A percentile compares a stretch with the other conserved stretches of the same genome.
phyloP scores from a whole-genome alignment of 371 early-diverging fungal genomes.

The Haplosporangium sp. region DNA sequence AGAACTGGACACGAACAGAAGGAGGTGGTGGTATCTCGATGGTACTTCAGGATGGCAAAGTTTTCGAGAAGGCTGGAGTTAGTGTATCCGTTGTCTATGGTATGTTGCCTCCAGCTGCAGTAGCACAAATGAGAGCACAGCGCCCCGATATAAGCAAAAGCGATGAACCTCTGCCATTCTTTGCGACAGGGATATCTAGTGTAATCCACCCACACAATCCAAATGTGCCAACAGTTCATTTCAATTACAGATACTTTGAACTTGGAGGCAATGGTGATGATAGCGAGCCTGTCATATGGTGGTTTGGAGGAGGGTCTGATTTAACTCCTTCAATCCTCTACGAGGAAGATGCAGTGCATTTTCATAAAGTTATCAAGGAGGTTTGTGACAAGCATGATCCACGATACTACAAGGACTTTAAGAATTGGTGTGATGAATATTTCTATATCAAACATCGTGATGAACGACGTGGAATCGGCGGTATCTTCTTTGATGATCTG shows the following conservation, averaged over 20 bases:
- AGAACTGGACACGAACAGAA: slow-evolving; percentile 85
- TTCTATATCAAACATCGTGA: slow-evolving; percentile 82
- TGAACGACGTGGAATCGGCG: slow-evolving; percentile 89
- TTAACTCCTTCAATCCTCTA: slow-evolving; percentile 85
- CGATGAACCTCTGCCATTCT: slow-evolving; percentile 73
- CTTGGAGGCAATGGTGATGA: slow-evolving; percentile 67
- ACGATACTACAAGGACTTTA: slow-evolving; percentile 79
- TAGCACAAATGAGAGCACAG: slow-evolving; percentile 81
- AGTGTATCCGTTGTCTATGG: slow-evolving; percentile 85
- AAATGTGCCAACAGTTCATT: slow-evolving; percentile 94
- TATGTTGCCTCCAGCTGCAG: slow-evolving; percentile 77
- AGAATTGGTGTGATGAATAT: slow-evolving; percentile 89
- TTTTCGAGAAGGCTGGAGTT: slow-evolving; percentile 97
- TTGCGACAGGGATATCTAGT: slow-evolving; percentile 91
- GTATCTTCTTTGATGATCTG: slow-evolving; percentile 91
- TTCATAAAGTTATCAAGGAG: slow-evolving; percentile 82
- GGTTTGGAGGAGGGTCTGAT: slow-evolving; percentile 93
- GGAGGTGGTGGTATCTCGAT: slow-evolving; percentile 93
- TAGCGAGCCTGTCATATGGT: slow-evolving; percentile 74
- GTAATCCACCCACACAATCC: slow-evolving; percentile 98
- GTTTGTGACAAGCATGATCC: slow-evolving; percentile 83
- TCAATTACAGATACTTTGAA: slow-evolving; percentile 98
- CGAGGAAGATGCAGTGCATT: slow-evolving; percentile 84
- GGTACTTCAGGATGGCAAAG: slow-evolving; percentile 91
- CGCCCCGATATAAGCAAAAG: slow-evolving; percentile 71